Conservation (phyloP, 495 filamentous ascomycete species). For the Cercophora sp. region DNA sequence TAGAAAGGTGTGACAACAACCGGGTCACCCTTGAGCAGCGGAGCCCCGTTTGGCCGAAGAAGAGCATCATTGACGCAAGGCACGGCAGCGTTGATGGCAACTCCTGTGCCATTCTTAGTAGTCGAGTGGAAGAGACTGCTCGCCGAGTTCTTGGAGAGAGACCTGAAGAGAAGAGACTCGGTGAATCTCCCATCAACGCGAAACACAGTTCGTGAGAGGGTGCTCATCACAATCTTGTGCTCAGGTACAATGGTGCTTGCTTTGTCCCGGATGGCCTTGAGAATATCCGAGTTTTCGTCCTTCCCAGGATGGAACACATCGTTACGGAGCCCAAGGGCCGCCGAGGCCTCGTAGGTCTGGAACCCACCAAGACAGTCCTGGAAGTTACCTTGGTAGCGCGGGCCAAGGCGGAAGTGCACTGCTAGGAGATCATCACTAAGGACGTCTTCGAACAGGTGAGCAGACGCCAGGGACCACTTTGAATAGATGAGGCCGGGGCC, state of each 20-base stretch:
- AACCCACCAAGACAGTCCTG: conserved; percentile 95
- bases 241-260: conserved; percentile 80
- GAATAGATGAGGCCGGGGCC: conserved; percentile 73
- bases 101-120: conserved; percentile 65
- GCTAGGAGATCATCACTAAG: conserved; percentile 89
- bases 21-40: conserved; percentile 79
- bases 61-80: conserved; percentile 88
- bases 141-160: conserved; percentile 68
- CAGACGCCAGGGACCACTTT: conserved; percentile 82
- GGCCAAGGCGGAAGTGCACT: conserved; percentile 84
- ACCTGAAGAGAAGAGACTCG: conserved; percentile 70
- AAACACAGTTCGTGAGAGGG: conserved; percentile 73
- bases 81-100: conserved; percentile 84
- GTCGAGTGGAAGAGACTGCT: conserved; percentile 69
- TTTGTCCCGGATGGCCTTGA: conserved; percentile 77
- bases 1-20: conserved; percentile 72
- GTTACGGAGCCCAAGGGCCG: conserved; percentile 82
- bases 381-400: conserved; percentile 89
- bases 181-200: conserved; percentile 70
- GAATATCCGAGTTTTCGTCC: conserved; percentile 87
- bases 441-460: conserved; percentile 81
- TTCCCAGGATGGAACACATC: conserved; percentile 88
- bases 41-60: conserved; percentile 69
- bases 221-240: conserved; percentile 75
- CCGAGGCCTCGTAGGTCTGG: conserved; percentile 95